phyloP scores from a whole-genome alignment of 2,329 filamentous ascomycete species.

The Ophiostoma ulmi region DNA sequence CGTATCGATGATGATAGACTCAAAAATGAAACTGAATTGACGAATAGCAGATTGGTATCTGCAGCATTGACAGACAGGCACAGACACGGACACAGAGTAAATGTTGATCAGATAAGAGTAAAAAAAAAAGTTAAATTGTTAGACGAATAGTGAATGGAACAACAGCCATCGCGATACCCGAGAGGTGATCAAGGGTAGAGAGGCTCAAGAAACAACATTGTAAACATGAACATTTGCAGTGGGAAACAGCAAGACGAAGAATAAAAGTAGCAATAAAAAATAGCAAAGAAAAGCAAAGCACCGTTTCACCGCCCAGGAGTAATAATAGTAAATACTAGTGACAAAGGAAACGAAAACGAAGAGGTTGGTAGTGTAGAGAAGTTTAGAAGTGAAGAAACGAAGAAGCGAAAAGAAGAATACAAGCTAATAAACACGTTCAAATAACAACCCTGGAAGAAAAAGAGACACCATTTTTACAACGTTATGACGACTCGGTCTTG shows the following conservation, averaged over 20 bases:
- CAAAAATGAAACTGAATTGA: no score
- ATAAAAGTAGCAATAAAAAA: neutral
- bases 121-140: neutral
- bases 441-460: neutral
- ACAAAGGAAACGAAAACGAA: neutral
- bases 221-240: neutral
- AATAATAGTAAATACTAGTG: neutral
- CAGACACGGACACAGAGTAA: no score
- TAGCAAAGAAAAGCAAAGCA: neutral
- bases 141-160: no score
- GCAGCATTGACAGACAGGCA: no score
- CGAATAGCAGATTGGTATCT: no score
- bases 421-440: neutral
- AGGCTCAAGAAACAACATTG: neutral
- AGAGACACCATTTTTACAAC: neutral
- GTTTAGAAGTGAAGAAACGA: neutral
- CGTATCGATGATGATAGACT: no score
- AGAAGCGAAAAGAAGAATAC: neutral
- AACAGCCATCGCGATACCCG: no score
- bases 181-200: neutral
- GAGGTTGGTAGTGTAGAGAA: neutral
- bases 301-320: conserved; percentile 14
- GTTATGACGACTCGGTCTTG: conserved; percentile 43
- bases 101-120: neutral
- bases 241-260: neutral